A percentile compares a stretch with the other conserved stretches of the same genome.
Evolutionary conservation across 75 land plant species (phyloP).

Genomic region (Cunninghamia lanceolata): DNA sequence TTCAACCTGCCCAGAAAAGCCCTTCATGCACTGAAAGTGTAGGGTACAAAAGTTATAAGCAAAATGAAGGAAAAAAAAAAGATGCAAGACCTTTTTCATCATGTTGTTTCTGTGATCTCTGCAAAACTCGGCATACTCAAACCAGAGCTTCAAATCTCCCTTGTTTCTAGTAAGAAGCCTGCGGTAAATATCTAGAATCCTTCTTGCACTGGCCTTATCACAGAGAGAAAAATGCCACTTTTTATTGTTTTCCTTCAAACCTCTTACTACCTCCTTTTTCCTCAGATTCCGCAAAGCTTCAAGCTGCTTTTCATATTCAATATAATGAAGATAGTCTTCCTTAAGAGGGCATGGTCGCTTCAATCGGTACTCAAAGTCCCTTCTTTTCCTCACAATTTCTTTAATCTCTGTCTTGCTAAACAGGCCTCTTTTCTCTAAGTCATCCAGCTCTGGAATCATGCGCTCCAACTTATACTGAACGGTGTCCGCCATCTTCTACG

Average conservation of each 20-base stretch:
- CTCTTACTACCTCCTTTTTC: constrained; percentile 40
- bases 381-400: constrained; percentile 65
- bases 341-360: constrained; percentile 78
- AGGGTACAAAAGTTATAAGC: neutral
- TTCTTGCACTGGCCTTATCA: constrained; percentile 55
- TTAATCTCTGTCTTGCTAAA: constrained; percentile 64
- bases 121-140: constrained; percentile 83
- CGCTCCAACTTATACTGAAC: constrained; percentile 84
- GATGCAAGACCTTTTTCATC: constrained; percentile 70
- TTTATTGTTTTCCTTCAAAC: constrained; percentile 31
- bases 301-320: constrained; percentile 83
- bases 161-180: constrained; percentile 56
- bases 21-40: neutral
- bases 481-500: constrained; percentile 86
- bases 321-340: constrained; percentile 73
- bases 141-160: constrained; percentile 86
- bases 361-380: constrained; percentile 85
- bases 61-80: neutral
- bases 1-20: neutral
- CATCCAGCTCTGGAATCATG: constrained; percentile 91
- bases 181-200: constrained; percentile 70
- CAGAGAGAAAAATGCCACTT: constrained; percentile 52
- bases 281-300: constrained; percentile 63
- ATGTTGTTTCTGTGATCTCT: constrained; percentile 38
- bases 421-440: constrained; percentile 74